Evolutionary conservation across 2,329 filamentous ascomycete genomes (phyloP), one percentile per base, ranked within the genome.

Genomic region (Shiraia bambusicola): DNA sequence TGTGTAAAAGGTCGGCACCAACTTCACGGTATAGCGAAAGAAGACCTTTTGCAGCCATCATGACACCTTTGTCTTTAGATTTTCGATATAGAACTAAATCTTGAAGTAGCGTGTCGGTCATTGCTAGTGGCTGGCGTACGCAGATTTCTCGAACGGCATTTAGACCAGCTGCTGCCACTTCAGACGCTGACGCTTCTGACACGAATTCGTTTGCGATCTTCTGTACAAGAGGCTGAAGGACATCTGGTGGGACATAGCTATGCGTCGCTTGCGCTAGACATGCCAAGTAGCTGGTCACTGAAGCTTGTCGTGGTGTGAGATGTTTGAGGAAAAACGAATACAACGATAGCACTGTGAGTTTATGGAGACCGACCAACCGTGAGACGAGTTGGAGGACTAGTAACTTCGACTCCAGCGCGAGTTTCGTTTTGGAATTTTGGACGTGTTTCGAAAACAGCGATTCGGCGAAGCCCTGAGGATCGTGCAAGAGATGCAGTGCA

Each of bases 131-230:
- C 63, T 98, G 93, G 50, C 93, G 81, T 2, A 84, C 86, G 68
- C 92, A 96, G 17, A 98, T 88, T 63, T 98, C 93, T 36, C 93
- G 83, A 53, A 98, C 97, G 11, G 90, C 87, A 66, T 97, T 96
- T 40, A 98, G 77, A 61, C 92, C 93, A 4, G 93, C 92, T 3
- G 91, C 85, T 1, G 88, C 88, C 22, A 98, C 92, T 69, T 97
- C 91, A 3, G 87, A 80, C 1, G 93, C 91, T 0, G 91, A 84
- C 1, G 89, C 93, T 72, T 98, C 93, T 0, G 90, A 95, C 2
- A 98, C 92, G 63, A 98, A 98, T 67, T 98, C 93, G 63, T 97
- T 96, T 24, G 93, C 92, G 58, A 98, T 97, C 73, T 96, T 97
- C 66, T 89, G 85, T 2, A 98, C 76, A 4, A 97, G 73, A 0